These are phyloP conservation scores for Microbotryum intermedium DNA, from an alignment of 1,284 basidiomycete species.

Conservation along the genomic window DNA sequence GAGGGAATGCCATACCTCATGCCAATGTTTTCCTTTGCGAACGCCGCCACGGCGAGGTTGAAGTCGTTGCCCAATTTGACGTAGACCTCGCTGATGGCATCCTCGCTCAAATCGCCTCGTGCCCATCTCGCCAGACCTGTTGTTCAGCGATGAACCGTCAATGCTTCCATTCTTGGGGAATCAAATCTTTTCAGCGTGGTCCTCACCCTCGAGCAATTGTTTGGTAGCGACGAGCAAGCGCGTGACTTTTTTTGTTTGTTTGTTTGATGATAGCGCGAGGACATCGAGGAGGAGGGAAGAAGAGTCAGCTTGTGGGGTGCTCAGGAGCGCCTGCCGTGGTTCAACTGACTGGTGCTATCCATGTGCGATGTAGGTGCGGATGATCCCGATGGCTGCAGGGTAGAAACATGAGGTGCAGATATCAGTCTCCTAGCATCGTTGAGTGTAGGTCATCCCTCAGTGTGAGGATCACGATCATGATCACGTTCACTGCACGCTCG, in stretches of 20 bases:
- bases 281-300: not conserved
- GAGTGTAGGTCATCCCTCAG: no score
- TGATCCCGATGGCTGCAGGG: no score
- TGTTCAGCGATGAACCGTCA: not conserved
- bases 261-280: not conserved
- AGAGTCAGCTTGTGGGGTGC: not conserved
- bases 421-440: no score
- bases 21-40: constrained; percentile 73
- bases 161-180: not conserved
- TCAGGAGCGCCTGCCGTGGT: not conserved
- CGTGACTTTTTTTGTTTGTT: constrained; percentile 49
- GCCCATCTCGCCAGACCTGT: constrained; percentile 72
- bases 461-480: no score
- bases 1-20: constrained; percentile 52
- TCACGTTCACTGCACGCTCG: no score
- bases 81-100: constrained; percentile 89
- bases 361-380: not conserved
- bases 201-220: constrained; percentile 68
- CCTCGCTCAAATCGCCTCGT: constrained; percentile 62
- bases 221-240: constrained; percentile 90
- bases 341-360: not conserved
- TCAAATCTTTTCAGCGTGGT: not conserved
- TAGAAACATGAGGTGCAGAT: no score
- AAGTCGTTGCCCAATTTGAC: constrained; percentile 95
- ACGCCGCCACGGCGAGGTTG: constrained; percentile 84